Base-by-base conservation (phyloP, 768 basidiomycete genomes). In the Suillus alpinus region DNA sequence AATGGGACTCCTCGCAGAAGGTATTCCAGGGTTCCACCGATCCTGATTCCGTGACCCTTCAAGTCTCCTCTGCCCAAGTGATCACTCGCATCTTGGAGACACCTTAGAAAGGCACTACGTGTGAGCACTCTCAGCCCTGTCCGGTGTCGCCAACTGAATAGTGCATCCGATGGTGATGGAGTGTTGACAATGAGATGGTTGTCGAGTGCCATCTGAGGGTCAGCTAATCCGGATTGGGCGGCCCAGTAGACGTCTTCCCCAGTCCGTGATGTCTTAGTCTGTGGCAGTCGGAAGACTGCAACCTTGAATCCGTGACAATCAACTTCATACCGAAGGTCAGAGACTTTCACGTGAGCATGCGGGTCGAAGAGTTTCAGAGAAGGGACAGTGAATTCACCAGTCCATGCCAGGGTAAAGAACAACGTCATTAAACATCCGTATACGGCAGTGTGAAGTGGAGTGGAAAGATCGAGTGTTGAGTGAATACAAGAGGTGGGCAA, bases 161-260 rank as follows among this genome's bases (percentile, higher is more conserved):
- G 71, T 0, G 72, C 59, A 0, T 74, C 75, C 13, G 67, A 65
- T 3, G 77, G 68, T 0, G 78, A 68, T 52, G 43, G 43, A 0
- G 12, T 76, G 9, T 69, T 67, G 43, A 68, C 23, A 6, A 1
- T 3, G 0, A 65, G 8, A 61, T 77, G 74, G 1, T 31, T 3
- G 0, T 40, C 7, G 0, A 74, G 20, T 0, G 70, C 60, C 0
- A 52, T 10, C 1, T 73, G 64, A 0, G 61, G 57, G 13, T 78
- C 74, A 0, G 69, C 46, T 0, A 46, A 44, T 1, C 67, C 70
- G 1, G 58, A 6, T 56, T 79, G 76, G 4, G 34, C 14, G 0
- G 75, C 69, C 71, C 74, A 78, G 56, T 64, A 72, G 4, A 76
- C 64, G 29, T 77, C 73, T 59, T 79, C 75, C 1, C 75, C 75